Evolutionary conservation across 2,329 filamentous ascomycete genomes (phyloP), one percentile per base, ranked within the genome.

Genomic region (Biscogniauxia mediterranea): DNA sequence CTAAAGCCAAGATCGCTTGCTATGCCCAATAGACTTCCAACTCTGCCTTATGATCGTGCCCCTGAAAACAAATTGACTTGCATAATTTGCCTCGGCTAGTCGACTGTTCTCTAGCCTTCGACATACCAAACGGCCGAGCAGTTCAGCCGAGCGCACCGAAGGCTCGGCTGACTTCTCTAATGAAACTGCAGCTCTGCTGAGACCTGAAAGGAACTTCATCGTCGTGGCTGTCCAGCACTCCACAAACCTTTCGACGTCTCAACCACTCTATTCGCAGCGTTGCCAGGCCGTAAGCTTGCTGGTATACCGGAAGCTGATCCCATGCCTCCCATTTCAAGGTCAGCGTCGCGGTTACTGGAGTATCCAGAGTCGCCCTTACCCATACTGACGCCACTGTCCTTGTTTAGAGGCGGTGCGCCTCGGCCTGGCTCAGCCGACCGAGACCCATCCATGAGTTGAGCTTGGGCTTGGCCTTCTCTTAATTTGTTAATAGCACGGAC

Each of bases 401-500:
- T 80, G 32, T 66, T 69, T 3, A 74, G 63, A 5, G 74, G 72
- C 53, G 71, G 67, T 5, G 69, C 72, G 19, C 79, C 79, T 15
- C 77, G 76, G 21, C 69, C 69, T 9, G 84, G 83, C 70, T 86
- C 82, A 49, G 76, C 76, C 57, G 81, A 83, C 61, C 75, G 77
- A 50, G 78, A 77, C n/a, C 86, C 86, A 67, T 89, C 83, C 85
- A 89, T 89, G 67, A 87, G 78, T 20, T 81, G 77, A 26, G 73
- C 71, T 64, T 83, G 78, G 17, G 68, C 61, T 68, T 87, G 84
- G 1, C 85, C 84, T 74, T 89, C 87, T 61, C 86, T 82, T 54
- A 90, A 77, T 77, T 89, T 90, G 76, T 90, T 89, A 72, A 90
- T 90, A 38, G 87, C 87, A 55, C 88, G 81, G 54, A 90, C 86